A percentile compares a stretch with the other conserved stretches of the same genome.
These are phyloP conservation scores for Tetrahymena thermophila DNA, from an alignment of 73 alveolate species.

Conservation along the genomic window DNA sequence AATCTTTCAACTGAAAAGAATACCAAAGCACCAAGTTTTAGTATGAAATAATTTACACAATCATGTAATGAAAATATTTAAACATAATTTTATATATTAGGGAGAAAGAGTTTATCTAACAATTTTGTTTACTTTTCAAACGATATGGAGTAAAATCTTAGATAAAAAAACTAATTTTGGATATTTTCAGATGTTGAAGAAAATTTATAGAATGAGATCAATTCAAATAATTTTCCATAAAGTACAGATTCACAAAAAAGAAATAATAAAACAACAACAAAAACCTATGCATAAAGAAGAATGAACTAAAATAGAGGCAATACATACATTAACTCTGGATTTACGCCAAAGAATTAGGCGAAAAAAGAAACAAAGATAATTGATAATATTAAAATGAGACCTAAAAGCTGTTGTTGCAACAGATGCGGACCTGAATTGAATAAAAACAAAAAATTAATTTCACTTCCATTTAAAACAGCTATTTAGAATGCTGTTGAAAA, in stretches of 20 bases:
- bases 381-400: background rate
- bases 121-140: background rate
- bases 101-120: background rate
- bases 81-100: background rate
- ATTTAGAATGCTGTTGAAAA: background rate
- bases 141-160: background rate
- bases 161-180: background rate
- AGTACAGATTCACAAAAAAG: background rate
- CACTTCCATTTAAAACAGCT: background rate
- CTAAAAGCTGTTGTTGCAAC: background rate
- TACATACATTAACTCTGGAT: background rate
- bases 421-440: background rate
- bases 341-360: background rate
- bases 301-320: background rate
- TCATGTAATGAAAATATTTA: background rate
- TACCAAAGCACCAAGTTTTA: background rate
- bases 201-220: no score
- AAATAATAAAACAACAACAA: no score
- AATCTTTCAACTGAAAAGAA: background rate
- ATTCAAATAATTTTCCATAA: background rate
- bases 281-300: background rate
- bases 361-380: background rate
- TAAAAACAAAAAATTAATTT: background rate
- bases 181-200: background rate
- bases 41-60: background rate